Base-by-base conservation (phyloP, 257 asterid species). In the Primulina eburnea region DNA sequence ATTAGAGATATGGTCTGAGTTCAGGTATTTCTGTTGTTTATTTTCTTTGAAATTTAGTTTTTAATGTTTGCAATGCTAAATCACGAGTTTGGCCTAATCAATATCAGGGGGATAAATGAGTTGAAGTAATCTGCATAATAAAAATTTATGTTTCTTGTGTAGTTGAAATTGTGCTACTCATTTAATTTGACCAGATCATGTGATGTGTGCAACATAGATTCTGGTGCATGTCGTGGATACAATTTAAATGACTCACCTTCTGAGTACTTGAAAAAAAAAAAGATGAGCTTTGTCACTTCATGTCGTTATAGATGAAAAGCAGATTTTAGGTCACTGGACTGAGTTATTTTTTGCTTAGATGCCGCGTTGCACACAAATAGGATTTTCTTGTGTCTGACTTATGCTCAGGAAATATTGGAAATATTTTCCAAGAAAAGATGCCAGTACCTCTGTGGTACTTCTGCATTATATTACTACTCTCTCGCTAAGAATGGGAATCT, bases 1-100 rank as follows among this genome's bases (percentile, higher is more conserved):
- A 60, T 76, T 30, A 69, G 97, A 91, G 90, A 91, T 94, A 78
- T 94, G 97, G 99, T 79, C 93, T 29, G 99, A 94, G 70, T 94
- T 94, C 86, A 81, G 97, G 99, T 91, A 80, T 71, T 38, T 62
- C 10, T 72, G 53, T 35, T 34, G 55, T 68, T 69, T 69, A n/a
- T 65, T 75, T 52, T 60, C 53, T 21, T 47, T 47, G 63, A 57
- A 61, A 43, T 16, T 43, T 8, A 40, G 9, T 21, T 37, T 12
- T 32, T 71, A 35, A 28, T 34, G 50, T 71, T 59, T 66, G 35
- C 34, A 67, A 55, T 68, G 66, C 43, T 52, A 38, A 43, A 70
- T 72, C 64, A 47, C 16, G 58, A 64, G 59, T 35, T 59, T 63
- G 21, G 37, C 37, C 40, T 70, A 70, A 58, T 10, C 69, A 24